These are phyloP conservation scores for Aspergillus sp. DNA, from an alignment of 2,329 filamentous ascomycete genomes.

Conservation along the genomic window DNA sequence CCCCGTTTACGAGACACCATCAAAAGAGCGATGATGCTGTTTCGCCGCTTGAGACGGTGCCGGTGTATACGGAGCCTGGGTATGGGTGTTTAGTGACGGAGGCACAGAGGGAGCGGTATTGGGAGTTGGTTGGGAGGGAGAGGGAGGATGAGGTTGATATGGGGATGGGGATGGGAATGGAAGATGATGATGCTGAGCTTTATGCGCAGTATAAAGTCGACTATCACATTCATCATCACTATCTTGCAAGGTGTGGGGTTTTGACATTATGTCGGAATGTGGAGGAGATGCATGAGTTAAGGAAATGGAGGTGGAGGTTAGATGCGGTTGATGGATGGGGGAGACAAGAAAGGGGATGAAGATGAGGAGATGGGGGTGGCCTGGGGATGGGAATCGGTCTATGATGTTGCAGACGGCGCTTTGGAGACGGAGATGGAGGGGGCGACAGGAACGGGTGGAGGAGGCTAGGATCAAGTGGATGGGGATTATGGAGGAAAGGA, in stretches of 20 bases:
- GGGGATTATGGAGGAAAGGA: slow-evolving; percentile 7
- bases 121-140: slow-evolving; percentile 8
- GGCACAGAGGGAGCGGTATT: slow-evolving; percentile 12
- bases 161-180: neutral
- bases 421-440: slow-evolving; percentile 5
- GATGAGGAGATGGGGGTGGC: neutral
- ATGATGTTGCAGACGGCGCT: slow-evolving; percentile 8
- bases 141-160: neutral
- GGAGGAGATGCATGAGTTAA: slow-evolving; percentile 21
- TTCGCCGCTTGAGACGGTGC: too few relatives aligned
- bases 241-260: slow-evolving; percentile 15
- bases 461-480: slow-evolving; percentile 7
- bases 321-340: neutral
- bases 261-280: slow-evolving; percentile 25
- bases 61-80: neutral
- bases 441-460: slow-evolving; percentile 3
- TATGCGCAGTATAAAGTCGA: slow-evolving; percentile 27
- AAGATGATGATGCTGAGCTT: neutral
- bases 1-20: slow-evolving; percentile 11
- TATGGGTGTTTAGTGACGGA: neutral
- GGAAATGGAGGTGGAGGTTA: slow-evolving; percentile 18
- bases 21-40: neutral
- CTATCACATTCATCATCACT: slow-evolving; percentile 29
- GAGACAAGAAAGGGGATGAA: neutral
- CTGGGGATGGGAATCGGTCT: too few relatives aligned